Evolutionary conservation across 1,139 yeast species (phyloP).

Genomic region (Candida mesenterica): DNA sequence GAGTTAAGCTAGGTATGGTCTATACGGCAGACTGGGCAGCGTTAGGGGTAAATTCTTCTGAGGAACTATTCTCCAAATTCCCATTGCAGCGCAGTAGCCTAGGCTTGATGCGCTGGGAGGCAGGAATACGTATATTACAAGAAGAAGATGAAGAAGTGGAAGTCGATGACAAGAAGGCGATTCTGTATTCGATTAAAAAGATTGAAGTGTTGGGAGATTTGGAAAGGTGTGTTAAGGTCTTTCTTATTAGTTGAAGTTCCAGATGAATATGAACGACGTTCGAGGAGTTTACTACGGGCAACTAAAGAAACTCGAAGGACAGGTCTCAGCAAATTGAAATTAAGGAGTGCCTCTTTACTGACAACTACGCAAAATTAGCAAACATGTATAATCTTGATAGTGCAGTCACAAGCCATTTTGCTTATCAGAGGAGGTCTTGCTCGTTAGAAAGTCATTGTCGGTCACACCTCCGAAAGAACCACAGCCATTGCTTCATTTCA

Average conservation of each 20-base stretch:
- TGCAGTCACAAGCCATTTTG: no score
- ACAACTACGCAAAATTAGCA: no score
- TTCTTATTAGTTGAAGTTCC: constrained; percentile 8
- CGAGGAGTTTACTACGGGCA: no score
- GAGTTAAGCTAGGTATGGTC: constrained; percentile 5
- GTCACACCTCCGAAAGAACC: no score
- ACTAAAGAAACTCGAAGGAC: no score
- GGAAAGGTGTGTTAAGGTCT: constrained; percentile 13
- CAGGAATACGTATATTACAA: constrained; percentile 11
- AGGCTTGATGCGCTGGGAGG: constrained; percentile 10
- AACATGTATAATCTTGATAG: no score
- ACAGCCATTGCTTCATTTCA: no score
- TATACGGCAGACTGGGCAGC: constrained; percentile 6
- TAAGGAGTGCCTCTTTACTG: no score
- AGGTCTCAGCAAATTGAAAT: no score
- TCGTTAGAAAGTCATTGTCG: no score
- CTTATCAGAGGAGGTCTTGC: no score
- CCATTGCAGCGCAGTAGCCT: constrained; percentile 5
- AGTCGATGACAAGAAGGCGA: constrained; percentile 13
- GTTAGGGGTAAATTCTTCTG: constrained; percentile 7
- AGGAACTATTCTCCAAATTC: constrained; percentile 7
- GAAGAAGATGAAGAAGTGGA: constrained; percentile 14
- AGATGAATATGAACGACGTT: neutral
- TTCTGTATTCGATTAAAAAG: constrained; percentile 11
- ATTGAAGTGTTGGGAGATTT: constrained; percentile 12